Evolutionary conservation across 1,284 basidiomycete genomes (phyloP).

Genomic region (Rhodotorula glutinis): DNA sequence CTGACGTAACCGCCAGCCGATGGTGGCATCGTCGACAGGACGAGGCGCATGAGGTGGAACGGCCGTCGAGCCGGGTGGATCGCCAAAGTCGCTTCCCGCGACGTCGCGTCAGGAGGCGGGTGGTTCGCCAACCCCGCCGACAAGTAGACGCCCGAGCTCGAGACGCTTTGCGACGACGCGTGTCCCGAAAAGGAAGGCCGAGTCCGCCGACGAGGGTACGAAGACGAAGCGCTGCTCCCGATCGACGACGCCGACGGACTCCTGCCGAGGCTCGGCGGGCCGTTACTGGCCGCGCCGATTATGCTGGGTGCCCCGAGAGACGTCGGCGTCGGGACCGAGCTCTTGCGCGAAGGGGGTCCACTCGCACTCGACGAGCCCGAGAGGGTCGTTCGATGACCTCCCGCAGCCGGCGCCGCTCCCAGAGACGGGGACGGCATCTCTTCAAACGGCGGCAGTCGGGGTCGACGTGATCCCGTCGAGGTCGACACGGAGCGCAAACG

Average conservation of each 20-base stretch:
- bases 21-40: slow-evolving; percentile 61
- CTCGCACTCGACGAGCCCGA: slow-evolving; percentile 2
- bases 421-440: too few relatives aligned
- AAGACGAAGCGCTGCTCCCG: slow-evolving; percentile 2
- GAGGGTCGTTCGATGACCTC: background rate
- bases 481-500: background rate
- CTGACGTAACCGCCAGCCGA: slow-evolving; percentile 67
- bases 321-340: slow-evolving; percentile 26
- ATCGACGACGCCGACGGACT: slow-evolving; percentile 28
- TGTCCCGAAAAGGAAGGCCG: background rate
- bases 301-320: too few relatives aligned
- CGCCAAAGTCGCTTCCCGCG: slow-evolving; percentile 12
- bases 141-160: slow-evolving; percentile 1
- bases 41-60: slow-evolving; percentile 80
- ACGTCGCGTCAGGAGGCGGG: slow-evolving; percentile 4
- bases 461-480: background rate
- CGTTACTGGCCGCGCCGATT: background rate
- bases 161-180: background rate
- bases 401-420: too few relatives aligned
- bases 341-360: slow-evolving; percentile 8
- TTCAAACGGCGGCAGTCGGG: background rate
- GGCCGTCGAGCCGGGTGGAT: slow-evolving; percentile 60
- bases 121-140: slow-evolving; percentile 6
- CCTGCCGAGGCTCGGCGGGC: slow-evolving; percentile 14
- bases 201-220: too few relatives aligned